These are phyloP conservation scores for Nicotiana tomentosiformis DNA, from an alignment of 257 asterid genomes.

Conservation along the genomic window DNA sequence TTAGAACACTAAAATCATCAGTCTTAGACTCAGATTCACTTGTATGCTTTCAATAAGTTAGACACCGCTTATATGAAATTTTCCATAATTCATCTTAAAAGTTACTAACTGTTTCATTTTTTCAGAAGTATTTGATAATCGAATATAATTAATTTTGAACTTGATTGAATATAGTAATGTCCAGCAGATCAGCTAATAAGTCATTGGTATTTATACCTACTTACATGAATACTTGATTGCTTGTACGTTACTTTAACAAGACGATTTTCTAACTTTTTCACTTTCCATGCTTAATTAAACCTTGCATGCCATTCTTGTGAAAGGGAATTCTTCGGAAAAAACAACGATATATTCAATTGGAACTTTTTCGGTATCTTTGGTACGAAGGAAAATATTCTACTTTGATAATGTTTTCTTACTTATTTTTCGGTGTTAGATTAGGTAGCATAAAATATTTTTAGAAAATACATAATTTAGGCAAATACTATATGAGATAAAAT, in stretches of 20 bases:
- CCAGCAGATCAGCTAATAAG: background rate
- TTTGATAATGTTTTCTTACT: too few species aligned
- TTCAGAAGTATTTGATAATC: too few species aligned
- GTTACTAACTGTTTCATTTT: too few species aligned
- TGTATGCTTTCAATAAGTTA: background rate
- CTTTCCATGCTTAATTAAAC: background rate
- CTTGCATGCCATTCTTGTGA: background rate
- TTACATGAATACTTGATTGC: background rate
- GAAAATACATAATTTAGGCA: too few species aligned
- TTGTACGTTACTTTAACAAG: background rate
- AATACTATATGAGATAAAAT: too few species aligned
- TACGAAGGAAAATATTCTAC: too few species aligned
- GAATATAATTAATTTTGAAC: background rate
- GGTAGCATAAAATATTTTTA: too few species aligned
- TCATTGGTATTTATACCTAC: background rate
- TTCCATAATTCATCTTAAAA: too few species aligned
- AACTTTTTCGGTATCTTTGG: background rate
- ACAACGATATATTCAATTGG: background rate
- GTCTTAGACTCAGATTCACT: background rate
- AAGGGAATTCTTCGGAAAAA: background rate
- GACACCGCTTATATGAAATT: too few species aligned
- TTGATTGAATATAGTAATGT: background rate
- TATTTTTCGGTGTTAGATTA: too few species aligned
- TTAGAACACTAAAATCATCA: background rate
- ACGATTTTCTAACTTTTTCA: background rate